These are phyloP conservation scores for Penicillium dipodomyicola DNA, from an alignment of 495 filamentous ascomycete species.

Conservation along the genomic window DNA sequence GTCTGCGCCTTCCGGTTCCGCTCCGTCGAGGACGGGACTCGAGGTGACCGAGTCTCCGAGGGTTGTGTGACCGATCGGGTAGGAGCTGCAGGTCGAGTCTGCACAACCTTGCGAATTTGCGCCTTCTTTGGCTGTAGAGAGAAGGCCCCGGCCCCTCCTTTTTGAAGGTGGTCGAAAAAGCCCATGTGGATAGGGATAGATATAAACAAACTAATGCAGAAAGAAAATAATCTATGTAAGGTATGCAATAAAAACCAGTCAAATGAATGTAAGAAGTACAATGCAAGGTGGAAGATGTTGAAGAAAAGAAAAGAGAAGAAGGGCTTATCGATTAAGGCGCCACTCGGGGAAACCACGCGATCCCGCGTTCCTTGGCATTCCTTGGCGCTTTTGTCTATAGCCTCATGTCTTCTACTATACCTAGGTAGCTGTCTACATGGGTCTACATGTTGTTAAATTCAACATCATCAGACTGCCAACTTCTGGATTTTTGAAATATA, in stretches of 20 bases:
- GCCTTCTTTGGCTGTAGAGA: slow-evolving; percentile 51
- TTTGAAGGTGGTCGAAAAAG: slow-evolving; percentile 57
- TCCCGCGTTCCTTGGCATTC: slow-evolving; percentile 5
- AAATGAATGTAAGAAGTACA: slow-evolving; percentile 21
- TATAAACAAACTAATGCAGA: slow-evolving; percentile 26
- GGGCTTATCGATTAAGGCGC: slow-evolving; percentile 32
- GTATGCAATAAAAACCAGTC: slow-evolving; percentile 7
- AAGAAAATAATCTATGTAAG: slow-evolving; percentile 9
- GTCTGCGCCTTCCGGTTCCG: slow-evolving; percentile 30
- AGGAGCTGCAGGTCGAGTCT: slow-evolving; percentile 36
- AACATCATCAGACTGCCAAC: neutral
- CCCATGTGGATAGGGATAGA: slow-evolving; percentile 40
- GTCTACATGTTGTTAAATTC: neutral
- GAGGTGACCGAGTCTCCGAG: slow-evolving; percentile 22
- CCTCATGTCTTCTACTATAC: too few relatives aligned
- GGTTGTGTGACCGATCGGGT: slow-evolving; percentile 32
- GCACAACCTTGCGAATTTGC: slow-evolving; percentile 49
- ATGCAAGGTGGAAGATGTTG: slow-evolving; percentile 7
- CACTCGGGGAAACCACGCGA: slow-evolving; percentile 27
- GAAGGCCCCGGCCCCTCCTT: slow-evolving; percentile 48
- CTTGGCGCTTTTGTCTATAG: neutral
- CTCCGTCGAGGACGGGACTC: slow-evolving; percentile 25
- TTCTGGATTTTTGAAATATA: neutral
- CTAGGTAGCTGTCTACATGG: neutral
- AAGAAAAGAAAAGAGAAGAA: slow-evolving; percentile 14